phyloP scores from a whole-genome alignment of 2,329 filamentous ascomycete genomes.

The Colletotrichum lupini region DNA sequence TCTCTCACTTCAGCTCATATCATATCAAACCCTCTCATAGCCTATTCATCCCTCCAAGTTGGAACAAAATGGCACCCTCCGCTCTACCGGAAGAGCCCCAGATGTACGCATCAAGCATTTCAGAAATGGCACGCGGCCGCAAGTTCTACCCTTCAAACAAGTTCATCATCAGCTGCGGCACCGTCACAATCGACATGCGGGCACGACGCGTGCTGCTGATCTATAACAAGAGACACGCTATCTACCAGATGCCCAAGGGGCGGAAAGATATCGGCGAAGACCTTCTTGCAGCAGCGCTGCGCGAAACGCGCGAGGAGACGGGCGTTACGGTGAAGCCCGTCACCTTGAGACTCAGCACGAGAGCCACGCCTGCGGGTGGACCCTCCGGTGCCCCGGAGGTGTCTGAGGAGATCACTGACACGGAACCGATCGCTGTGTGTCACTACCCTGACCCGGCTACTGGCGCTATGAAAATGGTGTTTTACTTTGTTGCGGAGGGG shows the following conservation, averaged over 20 bases:
- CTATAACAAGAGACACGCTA: conserved; percentile 53
- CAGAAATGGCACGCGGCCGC: conserved; percentile 25
- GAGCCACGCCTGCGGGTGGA: conserved; percentile 48
- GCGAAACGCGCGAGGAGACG: conserved; percentile 61
- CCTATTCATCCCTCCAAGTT: not conserved
- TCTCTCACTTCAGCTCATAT: not conserved
- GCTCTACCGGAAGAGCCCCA: conserved; percentile 12
- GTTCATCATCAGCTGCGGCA: conserved; percentile 58
- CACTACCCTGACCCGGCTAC: conserved; percentile 49
- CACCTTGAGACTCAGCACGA: conserved; percentile 53
- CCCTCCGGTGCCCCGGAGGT: conserved; percentile 36
- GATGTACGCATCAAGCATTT: conserved; percentile 23
- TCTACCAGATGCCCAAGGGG: conserved; percentile 61
- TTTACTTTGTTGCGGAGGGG: conserved; percentile 51
- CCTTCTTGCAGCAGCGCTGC: conserved; percentile 53
- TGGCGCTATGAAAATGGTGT: conserved; percentile 51
- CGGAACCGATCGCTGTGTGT: conserved; percentile 50
- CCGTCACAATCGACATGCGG: conserved; percentile 54
- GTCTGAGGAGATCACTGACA: conserved; percentile 44
- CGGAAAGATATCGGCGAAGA: conserved; percentile 59
- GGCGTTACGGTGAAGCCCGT: conserved; percentile 53
- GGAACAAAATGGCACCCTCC: conserved; percentile 22
- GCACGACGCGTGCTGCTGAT: conserved; percentile 53
- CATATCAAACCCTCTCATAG: not conserved
- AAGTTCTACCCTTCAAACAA: conserved; percentile 53